Base-by-base conservation (phyloP, 768 basidiomycete species). In the Boletus tylopilopsis region DNA sequence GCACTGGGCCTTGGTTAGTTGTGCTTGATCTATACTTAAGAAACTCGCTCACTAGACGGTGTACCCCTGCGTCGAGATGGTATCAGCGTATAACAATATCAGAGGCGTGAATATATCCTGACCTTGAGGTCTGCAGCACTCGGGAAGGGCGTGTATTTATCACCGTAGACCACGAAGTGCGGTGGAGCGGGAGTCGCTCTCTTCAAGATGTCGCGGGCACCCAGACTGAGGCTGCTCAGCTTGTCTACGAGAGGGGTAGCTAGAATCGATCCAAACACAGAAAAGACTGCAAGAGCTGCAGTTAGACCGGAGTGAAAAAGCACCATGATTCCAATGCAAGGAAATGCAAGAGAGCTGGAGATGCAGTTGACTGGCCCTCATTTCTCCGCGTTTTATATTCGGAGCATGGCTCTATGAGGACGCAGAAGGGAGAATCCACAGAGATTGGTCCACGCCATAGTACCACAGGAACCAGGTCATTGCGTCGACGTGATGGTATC, bases 91-190 rank as follows among this genome's bases (percentile, higher is more conserved):
- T 16, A 0, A 4, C 16, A 8, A 38, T n/a, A 29, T 15, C 3
- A 8, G 4, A 21, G 39, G 7, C 2, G 10, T 21, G n/a, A n/a
- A 34, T 18, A 16, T 4, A 4, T 0, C n/a, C 2, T 19, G 16
- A 80, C 81, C 49, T 66, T 49, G 47, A 85, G 68, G 1, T 69
- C 58, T 23, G 79, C 68, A 6, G 71, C 64, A 2, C 68, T 60
- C 2, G 84, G 82, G 0, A 64, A 60, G 1, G 76, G 76, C 45
- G 65, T 68, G 47, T 62, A 80, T 18, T 49, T 46, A 45, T 76
- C 74, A 37, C 70, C 68, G 58, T 76, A 76, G 13, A 67, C 61
- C 22, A 74, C 35, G 36, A 72, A 84, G 54, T 76, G 71, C 22
- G 84, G 82, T 1, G 80, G 69, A 19, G 73, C 71, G 0, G 75